Base-by-base conservation (phyloP, 805 yeast genomes). In the Candida caryicola region DNA sequence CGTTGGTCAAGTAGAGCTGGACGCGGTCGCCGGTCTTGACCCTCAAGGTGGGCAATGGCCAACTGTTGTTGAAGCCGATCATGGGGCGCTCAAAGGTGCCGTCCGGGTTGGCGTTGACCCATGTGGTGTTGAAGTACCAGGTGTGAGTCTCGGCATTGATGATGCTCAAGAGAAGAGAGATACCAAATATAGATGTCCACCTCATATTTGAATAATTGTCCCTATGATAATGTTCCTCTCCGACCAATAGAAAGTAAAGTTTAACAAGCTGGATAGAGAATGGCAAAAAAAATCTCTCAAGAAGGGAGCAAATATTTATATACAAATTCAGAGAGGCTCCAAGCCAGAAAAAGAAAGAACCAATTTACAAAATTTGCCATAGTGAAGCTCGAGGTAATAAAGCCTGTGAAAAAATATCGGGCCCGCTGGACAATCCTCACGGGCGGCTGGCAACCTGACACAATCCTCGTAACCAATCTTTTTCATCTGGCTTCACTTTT, bases 31-130 rank as follows among this genome's bases (percentile, higher is more conserved):
- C 95, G 57, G 77, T 81, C 49, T 76, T 72, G 46, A 86, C 89
- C 34, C 77, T 70, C 49, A 91, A 64, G 37, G 75, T 75, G n/a
- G 99, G 99, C 74, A 93, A 80, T 43, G 98, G 98, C 81, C 88
- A 82, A 17, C 77, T 53, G 19, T 76, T 78, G 54, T 84, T 82
- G 55, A 82, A 79, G 1, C 87, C 84, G 41, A 84, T 75, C 51
- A 82, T 78, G 23, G 62, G 64, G 48, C 82, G 74, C 34, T 68
- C 75, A 23, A 61, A 57, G 17, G 64, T 55, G 4, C 87, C 87
- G 60, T 83, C 90, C 4, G 88, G 88, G 50, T 78, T 81, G 5
- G 81, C 84, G 69, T 49, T 62, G 50, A 74, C 84, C 84, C 82
- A 77, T 4, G 78, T 74, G 7, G 86, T 72, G 29, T 81, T 73